Conservation (phyloP, 202 grass and related monocot genomes). For the Eragrostis tef region DNA sequence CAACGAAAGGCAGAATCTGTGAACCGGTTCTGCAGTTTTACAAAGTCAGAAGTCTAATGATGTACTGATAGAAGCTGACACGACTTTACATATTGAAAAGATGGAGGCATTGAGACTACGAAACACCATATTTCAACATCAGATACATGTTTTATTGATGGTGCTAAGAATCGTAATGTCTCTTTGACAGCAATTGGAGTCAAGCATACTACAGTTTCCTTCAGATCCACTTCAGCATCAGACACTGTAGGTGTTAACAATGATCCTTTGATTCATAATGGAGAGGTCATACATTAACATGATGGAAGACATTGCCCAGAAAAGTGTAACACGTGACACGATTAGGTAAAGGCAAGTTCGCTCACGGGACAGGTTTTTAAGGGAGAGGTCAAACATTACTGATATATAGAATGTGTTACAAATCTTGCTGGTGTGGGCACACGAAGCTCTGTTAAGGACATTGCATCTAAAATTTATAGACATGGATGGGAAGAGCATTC, state of each 20-base stretch:
- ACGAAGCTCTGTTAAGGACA: constrained; percentile 28
- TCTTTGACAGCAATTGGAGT: constrained; percentile 23
- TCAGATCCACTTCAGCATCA: constrained; percentile 22
- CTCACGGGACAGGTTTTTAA: constrained; percentile 38
- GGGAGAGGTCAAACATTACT: constrained; percentile 49
- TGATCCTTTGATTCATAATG: constrained; percentile 19
- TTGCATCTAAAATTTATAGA: background rate
- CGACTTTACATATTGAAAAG: constrained; percentile 22
- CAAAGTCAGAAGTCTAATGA: constrained; percentile 35
- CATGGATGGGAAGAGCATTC: constrained; percentile 14
- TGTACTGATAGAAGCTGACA: constrained; percentile 25
- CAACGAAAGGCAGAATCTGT: constrained; percentile 67
- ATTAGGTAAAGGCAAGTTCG: constrained; percentile 56
- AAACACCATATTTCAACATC: constrained; percentile 6
- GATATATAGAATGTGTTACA: constrained; percentile 33
- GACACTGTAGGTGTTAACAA: constrained; percentile 32
- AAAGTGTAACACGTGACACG: constrained; percentile 22
- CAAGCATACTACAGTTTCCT: constrained; percentile 26
- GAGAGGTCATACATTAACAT: constrained; percentile 44
- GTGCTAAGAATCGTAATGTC: constrained; percentile 24
- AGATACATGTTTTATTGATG: constrained; percentile 16
- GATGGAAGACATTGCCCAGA: constrained; percentile 9
- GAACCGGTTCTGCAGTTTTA: constrained; percentile 42
- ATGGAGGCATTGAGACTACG: constrained; percentile 14
- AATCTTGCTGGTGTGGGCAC: constrained; percentile 32